Base-by-base conservation (phyloP, 257 asterid genomes). In the Linaria vulgaris region DNA sequence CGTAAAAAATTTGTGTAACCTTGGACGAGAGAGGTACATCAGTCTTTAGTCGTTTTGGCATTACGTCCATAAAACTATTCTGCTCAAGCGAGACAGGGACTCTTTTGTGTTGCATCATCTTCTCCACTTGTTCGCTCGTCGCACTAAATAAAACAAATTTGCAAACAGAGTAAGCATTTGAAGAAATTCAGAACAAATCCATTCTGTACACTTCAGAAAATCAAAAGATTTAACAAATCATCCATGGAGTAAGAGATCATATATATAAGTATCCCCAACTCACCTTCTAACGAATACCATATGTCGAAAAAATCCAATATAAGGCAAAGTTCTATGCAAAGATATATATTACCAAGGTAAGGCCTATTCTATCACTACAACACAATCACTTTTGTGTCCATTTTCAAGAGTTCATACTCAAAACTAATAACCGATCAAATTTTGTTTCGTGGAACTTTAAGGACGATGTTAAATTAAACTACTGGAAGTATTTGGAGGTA, bases 31-130 rank as follows among this genome's bases (percentile, higher is more conserved):
- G 72, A 21, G 90, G 74, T 20, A 50, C 73, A 56, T 83, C 87
- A 14, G 77, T 83, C 83, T 88, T 88, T 3, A 71, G 77, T 45
- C 90, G 78, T 69, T 91, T 83, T 30, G 91, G 85, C 72, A 83
- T 76, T 80, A 91, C 57, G 62, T 87, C 47, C 39, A 79, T 45
- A 70, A 79, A 73, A 71, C 74, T 72, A 68, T 78, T 77, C 68
- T 85, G 94, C 39, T 88, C 88, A 38, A 80, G 68, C 13, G 96
- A 62, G 66, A 83, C 25, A 0, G 76, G 82, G 74, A 85, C 75
- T 75, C 91, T 72, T 52, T 91, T 88, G 54, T 86, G 97, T 73
- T 85, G 91, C 91, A 91, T 87, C 96, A 85, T 91, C 79, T 79
- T 81, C 70, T 61, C 56, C 72, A 21, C 12, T 9, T 49, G 34